Conservation (phyloP, 306 rosid genomes). For the Casuarina cunninghamiana region DNA sequence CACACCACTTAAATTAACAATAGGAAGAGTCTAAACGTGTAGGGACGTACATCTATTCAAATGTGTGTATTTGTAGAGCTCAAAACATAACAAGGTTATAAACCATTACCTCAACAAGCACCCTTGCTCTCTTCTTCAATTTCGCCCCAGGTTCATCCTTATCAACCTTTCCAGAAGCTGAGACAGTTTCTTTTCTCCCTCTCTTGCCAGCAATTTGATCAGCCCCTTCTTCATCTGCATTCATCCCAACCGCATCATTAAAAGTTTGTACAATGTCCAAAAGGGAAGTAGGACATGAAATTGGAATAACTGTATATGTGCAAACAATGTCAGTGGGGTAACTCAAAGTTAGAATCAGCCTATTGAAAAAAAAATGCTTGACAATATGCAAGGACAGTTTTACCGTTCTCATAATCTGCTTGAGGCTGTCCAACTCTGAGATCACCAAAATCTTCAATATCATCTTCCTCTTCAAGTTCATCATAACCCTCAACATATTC, state of each 20-base stretch:
- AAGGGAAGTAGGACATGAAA: background rate
- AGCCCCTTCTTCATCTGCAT: conserved; percentile 57
- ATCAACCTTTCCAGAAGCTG: conserved; percentile 44
- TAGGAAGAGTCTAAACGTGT: background rate
- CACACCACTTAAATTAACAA: background rate
- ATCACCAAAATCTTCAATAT: conserved; percentile 81
- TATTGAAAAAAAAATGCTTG: background rate
- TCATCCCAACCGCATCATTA: conserved; percentile 50
- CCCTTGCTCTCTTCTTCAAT: conserved; percentile 61
- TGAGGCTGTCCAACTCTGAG: conserved; percentile 24
- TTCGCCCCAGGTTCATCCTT: conserved; percentile 53
- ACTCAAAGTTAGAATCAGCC: background rate
- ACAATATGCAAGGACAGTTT: conserved; percentile 2
- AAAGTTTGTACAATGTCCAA: background rate
- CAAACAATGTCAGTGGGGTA: background rate
- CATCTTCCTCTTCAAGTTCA: conserved; percentile 79
- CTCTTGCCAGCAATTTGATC: conserved; percentile 40
- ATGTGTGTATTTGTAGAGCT: background rate
- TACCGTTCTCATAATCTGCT: conserved; percentile 54
- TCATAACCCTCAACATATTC: conserved; percentile 80
- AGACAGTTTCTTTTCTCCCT: conserved; percentile 37
- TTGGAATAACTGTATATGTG: background rate
- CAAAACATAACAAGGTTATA: background rate
- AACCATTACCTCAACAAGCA: conserved; percentile 78
- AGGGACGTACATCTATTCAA: background rate